Evolutionary conservation across 257 asterid genomes (phyloP).

Genomic region (Rhazya stricta): DNA sequence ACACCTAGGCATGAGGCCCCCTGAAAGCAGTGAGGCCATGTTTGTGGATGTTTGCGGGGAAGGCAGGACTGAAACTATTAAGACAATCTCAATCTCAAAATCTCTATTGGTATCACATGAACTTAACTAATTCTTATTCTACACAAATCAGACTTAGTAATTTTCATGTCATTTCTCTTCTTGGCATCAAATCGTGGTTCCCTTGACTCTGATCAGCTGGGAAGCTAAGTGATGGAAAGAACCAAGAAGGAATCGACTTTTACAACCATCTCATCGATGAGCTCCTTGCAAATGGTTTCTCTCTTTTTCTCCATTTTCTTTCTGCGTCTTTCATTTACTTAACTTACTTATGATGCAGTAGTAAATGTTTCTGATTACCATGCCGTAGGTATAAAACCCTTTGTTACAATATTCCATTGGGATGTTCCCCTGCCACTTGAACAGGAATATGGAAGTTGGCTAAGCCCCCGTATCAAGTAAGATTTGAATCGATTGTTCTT

Average conservation of each 20-base stretch:
- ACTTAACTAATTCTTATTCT: no score
- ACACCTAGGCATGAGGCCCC: no score
- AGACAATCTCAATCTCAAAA: no score
- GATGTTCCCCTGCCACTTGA: constrained; percentile 15
- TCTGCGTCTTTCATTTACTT: no score
- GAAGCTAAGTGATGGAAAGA: constrained; percentile 20
- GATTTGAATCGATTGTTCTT: background rate
- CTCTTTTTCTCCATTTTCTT: background rate
- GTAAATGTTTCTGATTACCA: background rate
- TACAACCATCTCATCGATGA: constrained; percentile 24
- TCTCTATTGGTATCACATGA: no score
- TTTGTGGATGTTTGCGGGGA: no score
- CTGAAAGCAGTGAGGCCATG: no score
- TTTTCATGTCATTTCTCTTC: background rate
- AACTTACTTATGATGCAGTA: no score
- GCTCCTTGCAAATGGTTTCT: constrained; percentile 18
- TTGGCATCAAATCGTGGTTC: background rate
- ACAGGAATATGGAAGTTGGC: constrained; percentile 9
- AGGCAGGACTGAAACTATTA: no score
- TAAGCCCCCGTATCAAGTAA: constrained; percentile 13
- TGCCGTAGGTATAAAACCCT: constrained; percentile 8
- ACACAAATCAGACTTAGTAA: no score
- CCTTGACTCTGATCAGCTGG: constrained; percentile 7
- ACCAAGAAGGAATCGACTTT: constrained; percentile 15
- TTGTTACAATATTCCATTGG: constrained; percentile 18